phyloP scores from a whole-genome alignment of 192 early-diverging fungal species.

The Gonapodya prolifera region DNA sequence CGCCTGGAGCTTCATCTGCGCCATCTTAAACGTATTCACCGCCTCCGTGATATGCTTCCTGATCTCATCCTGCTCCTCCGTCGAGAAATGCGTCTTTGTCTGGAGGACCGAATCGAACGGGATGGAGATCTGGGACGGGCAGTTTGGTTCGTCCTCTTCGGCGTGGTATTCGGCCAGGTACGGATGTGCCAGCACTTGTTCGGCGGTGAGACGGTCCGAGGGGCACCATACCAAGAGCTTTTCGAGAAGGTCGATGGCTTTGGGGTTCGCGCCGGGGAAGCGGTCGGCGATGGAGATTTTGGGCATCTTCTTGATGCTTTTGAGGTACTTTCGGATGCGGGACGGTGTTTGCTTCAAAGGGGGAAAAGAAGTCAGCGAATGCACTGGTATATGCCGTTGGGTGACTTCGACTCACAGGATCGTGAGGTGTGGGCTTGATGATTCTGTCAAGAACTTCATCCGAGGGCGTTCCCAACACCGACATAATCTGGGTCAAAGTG shows the following conservation, averaged over 20 bases:
- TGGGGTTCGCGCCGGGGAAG: conserved; percentile 78
- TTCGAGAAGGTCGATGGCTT: conserved; percentile 79
- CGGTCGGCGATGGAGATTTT: conserved; percentile 66
- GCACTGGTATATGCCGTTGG: too few relatives aligned
- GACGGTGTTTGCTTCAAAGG: too few relatives aligned
- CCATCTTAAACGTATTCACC: background rate
- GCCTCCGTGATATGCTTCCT: background rate
- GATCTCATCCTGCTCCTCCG: background rate
- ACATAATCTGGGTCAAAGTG: conserved; percentile 93
- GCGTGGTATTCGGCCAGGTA: conserved; percentile 69
- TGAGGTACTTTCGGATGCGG: conserved; percentile 70
- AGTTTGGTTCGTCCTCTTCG: conserved; percentile 42
- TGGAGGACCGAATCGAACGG: background rate
- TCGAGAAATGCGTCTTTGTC: background rate
- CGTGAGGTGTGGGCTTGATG: conserved; percentile 63
- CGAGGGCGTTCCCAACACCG: conserved; percentile 87
- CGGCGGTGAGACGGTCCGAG: conserved; percentile 71
- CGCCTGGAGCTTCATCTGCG: too few relatives aligned
- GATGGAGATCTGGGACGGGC: background rate
- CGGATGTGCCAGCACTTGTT: conserved; percentile 78
- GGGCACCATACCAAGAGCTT: conserved; percentile 80
- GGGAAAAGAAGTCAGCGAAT: too few relatives aligned
- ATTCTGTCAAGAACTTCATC: too few relatives aligned
- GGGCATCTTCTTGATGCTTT: conserved; percentile 69
- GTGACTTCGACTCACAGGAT: conserved; percentile 41